These are phyloP conservation scores for Metschnikowia gruessii DNA, from an alignment of 805 yeast species.

Conservation along the genomic window DNA sequence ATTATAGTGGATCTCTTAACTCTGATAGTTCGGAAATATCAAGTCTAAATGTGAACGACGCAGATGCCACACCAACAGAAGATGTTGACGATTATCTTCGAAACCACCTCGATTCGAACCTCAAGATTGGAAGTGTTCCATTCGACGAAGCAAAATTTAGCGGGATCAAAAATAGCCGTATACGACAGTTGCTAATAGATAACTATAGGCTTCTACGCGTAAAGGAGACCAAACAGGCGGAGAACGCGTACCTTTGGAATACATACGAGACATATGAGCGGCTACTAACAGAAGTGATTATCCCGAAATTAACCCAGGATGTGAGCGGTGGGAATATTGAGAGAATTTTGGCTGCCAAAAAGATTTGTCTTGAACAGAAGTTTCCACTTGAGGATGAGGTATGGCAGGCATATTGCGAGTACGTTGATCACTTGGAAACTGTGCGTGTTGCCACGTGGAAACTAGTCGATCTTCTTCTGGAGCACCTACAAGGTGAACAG, in stretches of 20 bases:
- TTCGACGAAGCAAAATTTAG: conserved; percentile 6
- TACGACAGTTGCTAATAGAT: conserved; percentile 29
- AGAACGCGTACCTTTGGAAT: conserved; percentile 24
- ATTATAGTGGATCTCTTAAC: background rate
- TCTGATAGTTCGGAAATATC: background rate
- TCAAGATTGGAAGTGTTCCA: conserved; percentile 8
- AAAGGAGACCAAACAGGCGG: conserved; percentile 18
- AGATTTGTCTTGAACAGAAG: background rate
- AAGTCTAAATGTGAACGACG: background rate
- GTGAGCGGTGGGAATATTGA: conserved; percentile 8
- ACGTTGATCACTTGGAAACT: conserved; percentile 10
- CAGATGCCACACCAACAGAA: background rate
- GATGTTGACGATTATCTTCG: conserved; percentile 23
- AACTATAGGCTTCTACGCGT: conserved; percentile 25
- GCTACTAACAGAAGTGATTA: conserved; percentile 25
- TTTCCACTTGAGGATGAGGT: conserved; percentile 8
- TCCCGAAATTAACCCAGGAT: conserved; percentile 31
- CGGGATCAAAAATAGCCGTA: conserved; percentile 14
- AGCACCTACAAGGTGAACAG: conserved; percentile 6
- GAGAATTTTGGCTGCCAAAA: conserved; percentile 1
- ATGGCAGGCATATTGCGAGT: conserved; percentile 15
- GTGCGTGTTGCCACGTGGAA: conserved; percentile 2
- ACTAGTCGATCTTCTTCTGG: conserved; percentile 5
- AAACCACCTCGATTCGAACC: conserved; percentile 23
- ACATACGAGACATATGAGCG: conserved; percentile 30